Evolutionary conservation across 83 land plant species (phyloP), one percentile per base, ranked within the genome.

Genomic region (Picea mariana): DNA sequence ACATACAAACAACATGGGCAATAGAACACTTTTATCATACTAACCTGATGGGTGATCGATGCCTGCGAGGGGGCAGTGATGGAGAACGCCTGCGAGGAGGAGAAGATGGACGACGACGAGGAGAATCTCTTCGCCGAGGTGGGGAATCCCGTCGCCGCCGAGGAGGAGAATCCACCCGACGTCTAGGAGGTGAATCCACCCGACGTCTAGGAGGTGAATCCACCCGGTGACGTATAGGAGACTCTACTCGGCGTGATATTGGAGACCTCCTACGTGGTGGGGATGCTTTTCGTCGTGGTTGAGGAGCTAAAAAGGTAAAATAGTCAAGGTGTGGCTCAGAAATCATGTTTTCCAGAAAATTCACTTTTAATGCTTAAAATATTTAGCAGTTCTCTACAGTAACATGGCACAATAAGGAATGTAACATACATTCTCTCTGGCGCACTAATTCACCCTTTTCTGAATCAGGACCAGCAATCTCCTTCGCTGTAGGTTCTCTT

Each of bases 61-160:
- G 77, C 65, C 95, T 78, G 82, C 93, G 77, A 55, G 82, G 86
- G 62, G 79, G 71, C 60, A 89, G 82, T 13, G 92, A 87, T 31
- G 95, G 91, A 78, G 93, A 91, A 17, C 95, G 90, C 26, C 95
- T 88, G 61, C 93, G 86, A 44, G 76, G 91, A 60, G 94, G 85
- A 26, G 87, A 83, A 49, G 83, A 82, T 18, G 91, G 81, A 44
- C 85, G 88, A 62, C 80, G 77, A 80, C 89, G 83, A 21, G 92
- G 86, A 12, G 95, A 90, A 78, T 91, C 89, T 7, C 95, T 86
- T 24, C 95, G 86, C 62, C 93, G 83, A 44, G 66, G 61, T 0
- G 95, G 91, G 49, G 94, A 88, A 59, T 84, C 85, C 62, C 81
- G 82, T 52, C 91, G 72, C 79, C 94, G 86, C 62, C 94, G 75